phyloP scores from a whole-genome alignment of 2,329 filamentous ascomycete genomes.

The Penicillium sp. region DNA sequence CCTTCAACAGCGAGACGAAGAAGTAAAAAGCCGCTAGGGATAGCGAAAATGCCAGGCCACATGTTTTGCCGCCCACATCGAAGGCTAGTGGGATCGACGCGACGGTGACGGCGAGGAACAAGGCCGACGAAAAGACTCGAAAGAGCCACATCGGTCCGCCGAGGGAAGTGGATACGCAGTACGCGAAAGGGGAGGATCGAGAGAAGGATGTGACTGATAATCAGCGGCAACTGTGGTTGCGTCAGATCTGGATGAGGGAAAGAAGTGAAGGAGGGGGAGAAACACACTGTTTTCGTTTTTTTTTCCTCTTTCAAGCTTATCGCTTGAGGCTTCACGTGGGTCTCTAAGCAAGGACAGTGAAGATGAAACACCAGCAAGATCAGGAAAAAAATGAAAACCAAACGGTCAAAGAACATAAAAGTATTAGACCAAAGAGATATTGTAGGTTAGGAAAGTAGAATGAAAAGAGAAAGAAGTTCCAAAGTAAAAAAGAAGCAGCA shows the following conservation, averaged over 20 bases:
- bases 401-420: no score
- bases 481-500: background rate
- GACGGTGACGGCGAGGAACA: slow-evolving; percentile 88
- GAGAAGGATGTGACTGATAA: background rate
- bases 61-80: slow-evolving; percentile 93
- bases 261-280: background rate
- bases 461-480: background rate
- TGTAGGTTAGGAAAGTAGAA: background rate
- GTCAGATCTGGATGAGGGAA: background rate
- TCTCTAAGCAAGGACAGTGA: background rate
- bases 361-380: background rate
- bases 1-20: slow-evolving; percentile 74
- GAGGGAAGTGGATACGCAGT: slow-evolving; percentile 29
- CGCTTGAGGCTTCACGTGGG: slow-evolving; percentile 3
- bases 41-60: slow-evolving; percentile 89
- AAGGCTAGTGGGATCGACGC: slow-evolving; percentile 96
- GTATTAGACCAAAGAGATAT: no score
- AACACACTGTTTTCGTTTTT: slow-evolving; percentile 1
- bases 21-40: slow-evolving; percentile 89
- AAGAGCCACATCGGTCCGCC: slow-evolving; percentile 72
- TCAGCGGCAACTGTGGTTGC: background rate
- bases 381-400: background rate
- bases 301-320: background rate
- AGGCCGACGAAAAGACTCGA: slow-evolving; percentile 72
- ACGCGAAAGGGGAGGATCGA: slow-evolving; percentile 16